Base-by-base conservation (phyloP, 116 monocot genomes). In the Trichopus zeylanicus region DNA sequence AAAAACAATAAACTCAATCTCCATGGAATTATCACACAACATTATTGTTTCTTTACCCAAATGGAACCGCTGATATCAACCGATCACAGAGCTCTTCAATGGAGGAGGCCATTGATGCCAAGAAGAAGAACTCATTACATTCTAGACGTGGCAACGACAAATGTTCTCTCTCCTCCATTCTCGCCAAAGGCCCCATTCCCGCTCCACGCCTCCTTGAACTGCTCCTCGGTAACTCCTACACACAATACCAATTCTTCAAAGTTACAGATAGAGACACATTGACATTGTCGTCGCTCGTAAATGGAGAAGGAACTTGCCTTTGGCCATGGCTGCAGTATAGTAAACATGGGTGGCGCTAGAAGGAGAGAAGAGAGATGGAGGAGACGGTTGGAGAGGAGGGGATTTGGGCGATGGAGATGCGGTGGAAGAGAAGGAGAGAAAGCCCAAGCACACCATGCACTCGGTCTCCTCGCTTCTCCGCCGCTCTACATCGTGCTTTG, bases 281-380 rank as follows among this genome's bases (percentile, higher is more conserved):
- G 18, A 48, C 2, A 11, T 24, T 9, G 16, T 1, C 19, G 3
- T 26, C 25, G 34, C 15, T 46, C 25, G 26, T 4, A 4, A 51
- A 51, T 51, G 12, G 4, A 15, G 49, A 46, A 26, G 37, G 2
- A 28, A 61, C 66, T 65, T 65, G 59, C 93, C 93, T 88, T 85
- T 88, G 66, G 80, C 93, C 93, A 93, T 93, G 75, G 89, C 94
- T 6, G 93, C 86, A 24, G 89, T 89, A 22, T 89, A 94, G 32
- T n/a, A n/a, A n/a, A n/a, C n/a, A n/a, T n/a, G n/a, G n/a, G n/a
- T n/a, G n/a, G n/a, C n/a, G n/a, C n/a, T n/a, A n/a, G n/a, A n/a
- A n/a, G n/a, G n/a, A n/a, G n/a, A n/a, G n/a, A n/a, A n/a, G n/a
- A n/a, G n/a, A n/a, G n/a, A n/a, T n/a, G n/a, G n/a, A n/a, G n/a